Evolutionary conservation across 345 rosid genomes (phyloP).

Genomic region (Heritiera fomes): DNA sequence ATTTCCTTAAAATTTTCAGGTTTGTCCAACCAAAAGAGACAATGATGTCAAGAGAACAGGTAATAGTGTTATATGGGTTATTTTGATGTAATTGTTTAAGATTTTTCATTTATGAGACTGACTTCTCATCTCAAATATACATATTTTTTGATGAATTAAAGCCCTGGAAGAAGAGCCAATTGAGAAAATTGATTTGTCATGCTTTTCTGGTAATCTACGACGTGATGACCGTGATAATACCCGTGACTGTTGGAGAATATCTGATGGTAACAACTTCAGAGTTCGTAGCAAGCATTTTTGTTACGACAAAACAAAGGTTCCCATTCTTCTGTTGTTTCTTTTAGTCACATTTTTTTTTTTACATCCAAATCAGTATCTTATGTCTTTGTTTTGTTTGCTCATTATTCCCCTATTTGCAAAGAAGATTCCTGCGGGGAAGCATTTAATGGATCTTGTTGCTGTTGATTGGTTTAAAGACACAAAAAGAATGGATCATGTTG

Average conservation of each 20-base stretch:
- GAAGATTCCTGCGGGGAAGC: conserved; percentile 95
- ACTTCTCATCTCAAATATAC: conserved; percentile 14
- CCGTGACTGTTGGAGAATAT: conserved; percentile 87
- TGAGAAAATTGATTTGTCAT: conserved; percentile 74
- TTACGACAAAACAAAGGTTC: conserved; percentile 84
- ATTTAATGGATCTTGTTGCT: conserved; percentile 96
- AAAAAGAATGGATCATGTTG: conserved; percentile 96
- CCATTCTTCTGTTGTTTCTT: conserved; percentile 22
- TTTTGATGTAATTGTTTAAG: conserved; percentile 1
- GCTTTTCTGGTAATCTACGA: conserved; percentile 80
- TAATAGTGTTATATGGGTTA: neutral
- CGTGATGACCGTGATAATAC: conserved; percentile 82
- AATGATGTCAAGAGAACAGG: conserved; percentile 53
- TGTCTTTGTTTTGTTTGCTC: conserved; percentile 12
- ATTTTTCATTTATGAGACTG: neutral
- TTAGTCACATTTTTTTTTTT: neutral
- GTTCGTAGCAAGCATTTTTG: conserved; percentile 93
- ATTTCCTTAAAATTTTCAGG: conserved; percentile 43
- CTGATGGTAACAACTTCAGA: conserved; percentile 89
- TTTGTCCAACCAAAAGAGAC: conserved; percentile 46
- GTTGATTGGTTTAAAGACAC: conserved; percentile 99
- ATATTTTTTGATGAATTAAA: conserved; percentile 33
- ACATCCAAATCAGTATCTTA: neutral
- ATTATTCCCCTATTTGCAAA: conserved; percentile 17
- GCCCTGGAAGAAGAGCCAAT: conserved; percentile 72